Percentiles rank a stretch among this genome's conserved stretches.
phyloP scores from a whole-genome alignment of 345 rosid species.

The Acer saccharum region DNA sequence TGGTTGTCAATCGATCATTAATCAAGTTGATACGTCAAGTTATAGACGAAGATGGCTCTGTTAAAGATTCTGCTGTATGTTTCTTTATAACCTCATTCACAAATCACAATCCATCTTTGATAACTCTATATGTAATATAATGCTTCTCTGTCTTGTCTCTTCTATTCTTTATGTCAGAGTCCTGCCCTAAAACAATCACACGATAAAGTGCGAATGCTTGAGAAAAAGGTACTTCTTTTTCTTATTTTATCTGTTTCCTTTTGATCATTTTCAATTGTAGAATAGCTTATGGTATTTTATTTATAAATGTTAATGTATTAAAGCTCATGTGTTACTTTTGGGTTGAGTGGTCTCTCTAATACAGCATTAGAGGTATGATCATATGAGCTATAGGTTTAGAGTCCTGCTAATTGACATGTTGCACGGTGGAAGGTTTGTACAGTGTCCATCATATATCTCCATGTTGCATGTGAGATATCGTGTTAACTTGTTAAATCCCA shows the following conservation, averaged over 20 bases:
- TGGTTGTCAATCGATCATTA: conserved; percentile 55
- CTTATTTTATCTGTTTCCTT: background rate
- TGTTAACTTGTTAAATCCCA: too few relatives aligned
- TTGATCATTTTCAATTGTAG: background rate
- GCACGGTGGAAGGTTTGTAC: too few relatives aligned
- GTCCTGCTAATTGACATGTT: too few relatives aligned
- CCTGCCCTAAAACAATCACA: conserved; percentile 70
- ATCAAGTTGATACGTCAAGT: conserved; percentile 60
- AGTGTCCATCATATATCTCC: too few relatives aligned
- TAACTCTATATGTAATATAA: background rate
- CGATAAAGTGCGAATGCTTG: conserved; percentile 61
- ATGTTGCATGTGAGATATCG: too few relatives aligned
- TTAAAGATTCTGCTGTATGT: conserved; percentile 88
- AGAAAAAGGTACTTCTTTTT: conserved; percentile 55
- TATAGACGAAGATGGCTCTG: conserved; percentile 76
- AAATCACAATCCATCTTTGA: background rate
- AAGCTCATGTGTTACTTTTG: too few relatives aligned
- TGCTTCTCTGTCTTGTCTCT: conserved; percentile 13
- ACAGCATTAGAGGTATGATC: too few relatives aligned
- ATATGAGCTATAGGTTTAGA: too few relatives aligned
- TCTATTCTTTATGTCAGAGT: conserved; percentile 53
- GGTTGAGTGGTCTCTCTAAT: too few relatives aligned
- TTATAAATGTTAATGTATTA: background rate
- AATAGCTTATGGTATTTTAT: background rate
- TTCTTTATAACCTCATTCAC: conserved; percentile 16